phyloP scores from a whole-genome alignment of 1,139 yeast genomes.

The Wickerhamomyces sp. region DNA sequence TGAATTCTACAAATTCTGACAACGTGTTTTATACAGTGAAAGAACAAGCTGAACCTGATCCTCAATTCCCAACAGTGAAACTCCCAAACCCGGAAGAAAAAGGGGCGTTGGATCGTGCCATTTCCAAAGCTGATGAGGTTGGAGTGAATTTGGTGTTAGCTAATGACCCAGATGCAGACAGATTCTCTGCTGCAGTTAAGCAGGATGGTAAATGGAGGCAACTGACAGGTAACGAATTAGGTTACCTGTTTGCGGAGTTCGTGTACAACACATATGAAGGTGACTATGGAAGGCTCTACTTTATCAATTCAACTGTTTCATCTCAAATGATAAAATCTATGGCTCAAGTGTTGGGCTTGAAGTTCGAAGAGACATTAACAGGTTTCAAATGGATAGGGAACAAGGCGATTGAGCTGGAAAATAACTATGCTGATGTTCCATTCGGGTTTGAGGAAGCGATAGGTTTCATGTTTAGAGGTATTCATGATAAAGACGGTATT shows the following conservation, averaged over 20 bases:
- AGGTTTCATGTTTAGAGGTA: constrained; percentile 87
- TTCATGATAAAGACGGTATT: constrained; percentile 92
- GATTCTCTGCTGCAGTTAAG: constrained; percentile 71
- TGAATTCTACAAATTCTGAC: constrained; percentile 26
- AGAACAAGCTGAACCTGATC: constrained; percentile 74
- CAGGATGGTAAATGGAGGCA: constrained; percentile 58
- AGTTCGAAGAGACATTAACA: constrained; percentile 77
- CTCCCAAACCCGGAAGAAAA: constrained; percentile 97
- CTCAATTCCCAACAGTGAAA: constrained; percentile 75
- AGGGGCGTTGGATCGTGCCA: constrained; percentile 81
- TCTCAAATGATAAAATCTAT: constrained; percentile 73
- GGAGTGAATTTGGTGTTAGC: constrained; percentile 64
- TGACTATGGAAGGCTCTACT: constrained; percentile 41
- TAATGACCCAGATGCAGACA: constrained; percentile 95
- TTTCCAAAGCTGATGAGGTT: constrained; percentile 33
- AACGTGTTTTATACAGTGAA: constrained; percentile 34
- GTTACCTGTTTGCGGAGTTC: constrained; percentile 74
- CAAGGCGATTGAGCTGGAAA: constrained; percentile 68
- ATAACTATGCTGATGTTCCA: constrained; percentile 65
- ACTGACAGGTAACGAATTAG: constrained; percentile 88
- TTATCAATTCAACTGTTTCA: constrained; percentile 88
- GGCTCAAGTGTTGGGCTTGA: constrained; percentile 60
- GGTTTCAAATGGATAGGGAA: constrained; percentile 99
- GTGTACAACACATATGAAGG: constrained; percentile 29
- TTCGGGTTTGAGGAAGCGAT: constrained; percentile 95